These are phyloP conservation scores for Daldinia decipiens DNA, from an alignment of 495 filamentous ascomycete species.

Conservation along the genomic window DNA sequence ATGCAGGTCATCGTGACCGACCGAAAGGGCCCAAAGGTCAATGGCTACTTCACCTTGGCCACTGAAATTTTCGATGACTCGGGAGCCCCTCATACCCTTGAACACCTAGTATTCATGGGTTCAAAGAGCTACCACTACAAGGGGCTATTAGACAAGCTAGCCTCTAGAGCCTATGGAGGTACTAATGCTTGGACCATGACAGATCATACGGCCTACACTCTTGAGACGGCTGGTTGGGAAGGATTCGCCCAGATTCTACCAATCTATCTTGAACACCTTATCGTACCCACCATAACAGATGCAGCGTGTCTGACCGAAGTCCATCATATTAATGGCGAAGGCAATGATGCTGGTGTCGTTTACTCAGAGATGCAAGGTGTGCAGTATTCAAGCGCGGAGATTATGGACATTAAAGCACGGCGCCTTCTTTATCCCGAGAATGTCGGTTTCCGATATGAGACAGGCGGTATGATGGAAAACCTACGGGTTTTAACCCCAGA, in stretches of 20 bases:
- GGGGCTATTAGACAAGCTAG: slow-evolving; percentile 91
- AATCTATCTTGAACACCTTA: slow-evolving; percentile 93
- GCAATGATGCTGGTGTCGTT: slow-evolving; percentile 96
- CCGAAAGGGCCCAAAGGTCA: slow-evolving; percentile 89
- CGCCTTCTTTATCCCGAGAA: slow-evolving; percentile 87
- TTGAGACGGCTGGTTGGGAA: slow-evolving; percentile 95
- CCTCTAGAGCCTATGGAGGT: slow-evolving; percentile 88
- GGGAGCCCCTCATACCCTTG: slow-evolving; percentile 92
- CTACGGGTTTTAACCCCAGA: slow-evolving; percentile 86
- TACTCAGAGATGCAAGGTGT: slow-evolving; percentile 99
- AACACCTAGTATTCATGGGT: slow-evolving; percentile 98
- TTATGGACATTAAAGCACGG: slow-evolving; percentile 83
- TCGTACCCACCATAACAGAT: slow-evolving; percentile 91
- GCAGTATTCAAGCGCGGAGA: slow-evolving; percentile 81
- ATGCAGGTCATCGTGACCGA: slow-evolving; percentile 94
- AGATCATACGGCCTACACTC: slow-evolving; percentile 95
- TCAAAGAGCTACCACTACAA: slow-evolving; percentile 95
- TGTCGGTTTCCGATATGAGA: slow-evolving; percentile 94
- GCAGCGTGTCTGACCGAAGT: slow-evolving; percentile 95
- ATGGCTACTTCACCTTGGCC: slow-evolving; percentile 93
- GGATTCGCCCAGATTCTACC: slow-evolving; percentile 94
- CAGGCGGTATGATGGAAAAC: slow-evolving; percentile 94
- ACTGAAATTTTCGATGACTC: slow-evolving; percentile 98
- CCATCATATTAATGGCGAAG: slow-evolving; percentile 90
- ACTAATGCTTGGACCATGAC: slow-evolving; percentile 98